Evolutionary conservation across 306 rosid species (phyloP), one percentile per base, ranked within the genome.

Genomic region (Corylus heterophylla): DNA sequence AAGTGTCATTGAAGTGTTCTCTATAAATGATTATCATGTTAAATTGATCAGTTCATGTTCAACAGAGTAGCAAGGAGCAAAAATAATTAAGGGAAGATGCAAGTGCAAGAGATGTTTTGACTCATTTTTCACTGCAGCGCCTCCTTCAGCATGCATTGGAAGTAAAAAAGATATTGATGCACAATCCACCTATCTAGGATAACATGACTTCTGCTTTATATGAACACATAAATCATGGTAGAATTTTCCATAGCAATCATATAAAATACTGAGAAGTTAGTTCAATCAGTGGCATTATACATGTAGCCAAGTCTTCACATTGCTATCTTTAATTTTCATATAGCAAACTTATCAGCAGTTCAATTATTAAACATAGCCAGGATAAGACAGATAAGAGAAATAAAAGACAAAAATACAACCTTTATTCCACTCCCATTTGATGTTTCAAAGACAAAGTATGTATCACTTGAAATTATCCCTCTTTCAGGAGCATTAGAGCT

Each of bases 351-450:
- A 66, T 80, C 74, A 56, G 29, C 69, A 45, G 49, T 76, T 56
- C 73, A 72, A 4, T 63, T 45, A 76, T 45, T 61, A 62, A 79
- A 73, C 37, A 61, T 18, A 79, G 59, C 35, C 58, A 79, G 59
- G 75, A 74, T 1, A 22, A 35, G 71, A 76, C 44, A 76, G 50
- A 27, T 61, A 76, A 48, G 75, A 39, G 69, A 17, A n/a, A 16
- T 18, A 59, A 48, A 79, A 78, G 39, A 62, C 67, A 77, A 47
- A 84, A 78, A 77, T 74, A 80, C 62, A 61, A 86, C 99, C 99
- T 96, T 92, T 73, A 96, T 96, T 82, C 98, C 99, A 81, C 94
- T 96, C 66, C 85, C 93, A 81, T 88, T 89, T 29, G 96, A 74
- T 67, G 98, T 52, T 88, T 91, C 99, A 76, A 96, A 96, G 70